Evolutionary conservation across 164 flowering plant genomes (phyloP).

Genomic region (Aristolochia contorta): DNA sequence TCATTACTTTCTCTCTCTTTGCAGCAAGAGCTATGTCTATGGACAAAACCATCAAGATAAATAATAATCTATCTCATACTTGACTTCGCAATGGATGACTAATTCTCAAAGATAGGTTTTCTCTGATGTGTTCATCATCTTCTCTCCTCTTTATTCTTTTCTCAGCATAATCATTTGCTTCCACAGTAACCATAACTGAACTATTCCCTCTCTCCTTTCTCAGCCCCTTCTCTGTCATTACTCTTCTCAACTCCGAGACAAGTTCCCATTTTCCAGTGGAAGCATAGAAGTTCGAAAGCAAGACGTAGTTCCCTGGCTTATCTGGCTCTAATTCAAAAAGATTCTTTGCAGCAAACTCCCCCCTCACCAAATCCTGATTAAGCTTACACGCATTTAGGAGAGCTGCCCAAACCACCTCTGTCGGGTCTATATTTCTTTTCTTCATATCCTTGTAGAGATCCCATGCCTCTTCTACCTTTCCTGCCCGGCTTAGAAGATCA

Average conservation of each 20-base stretch:
- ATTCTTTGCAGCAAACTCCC: constrained; percentile 36
- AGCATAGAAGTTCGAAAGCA: constrained; percentile 49
- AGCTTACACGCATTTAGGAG: constrained; percentile 38
- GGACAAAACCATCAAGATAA: too few species aligned
- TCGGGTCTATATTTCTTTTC: constrained; percentile 13
- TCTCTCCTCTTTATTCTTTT: too few species aligned
- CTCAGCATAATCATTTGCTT: too few species aligned
- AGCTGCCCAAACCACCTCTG: constrained; percentile 33
- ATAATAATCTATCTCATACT: too few species aligned
- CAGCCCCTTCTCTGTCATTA: constrained; percentile 29
- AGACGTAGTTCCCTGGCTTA: constrained; percentile 32
- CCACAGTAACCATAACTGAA: constrained; percentile 15
- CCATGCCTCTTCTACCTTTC: constrained; percentile 40
- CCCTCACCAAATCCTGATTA: constrained; percentile 30
- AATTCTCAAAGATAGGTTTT: too few species aligned
- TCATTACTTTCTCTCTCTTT: too few species aligned
- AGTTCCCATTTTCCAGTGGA: constrained; percentile 43
- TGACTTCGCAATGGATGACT: too few species aligned
- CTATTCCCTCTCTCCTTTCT: constrained; percentile 42
- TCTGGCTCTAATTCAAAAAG: constrained; percentile 37
- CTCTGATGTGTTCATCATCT: too few species aligned
- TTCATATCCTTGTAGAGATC: constrained; percentile 24
- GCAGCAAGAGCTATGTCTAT: too few species aligned
- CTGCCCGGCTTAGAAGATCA: constrained; percentile 42
- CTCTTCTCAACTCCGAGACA: constrained; percentile 29